phyloP scores from a whole-genome alignment of 1,284 basidiomycete species.

The Boletellus deceptivus region DNA sequence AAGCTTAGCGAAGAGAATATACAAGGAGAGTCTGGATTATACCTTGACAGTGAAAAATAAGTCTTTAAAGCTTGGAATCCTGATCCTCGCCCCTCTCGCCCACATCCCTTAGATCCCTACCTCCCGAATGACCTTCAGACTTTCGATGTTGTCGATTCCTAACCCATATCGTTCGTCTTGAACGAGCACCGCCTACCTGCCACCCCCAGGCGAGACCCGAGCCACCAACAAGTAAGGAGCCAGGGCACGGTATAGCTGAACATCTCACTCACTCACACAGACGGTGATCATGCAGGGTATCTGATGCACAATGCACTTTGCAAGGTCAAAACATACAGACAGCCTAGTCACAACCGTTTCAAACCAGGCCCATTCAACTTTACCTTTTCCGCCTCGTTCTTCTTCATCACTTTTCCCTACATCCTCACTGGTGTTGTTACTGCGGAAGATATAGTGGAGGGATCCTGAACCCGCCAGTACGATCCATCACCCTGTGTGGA shows the following conservation, averaged over 20 bases:
- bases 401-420: no score
- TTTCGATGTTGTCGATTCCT: slow-evolving; percentile 42
- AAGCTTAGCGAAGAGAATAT: background rate
- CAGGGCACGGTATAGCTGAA: no score
- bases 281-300: no score
- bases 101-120: slow-evolving; percentile 21
- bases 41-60: slow-evolving; percentile 44
- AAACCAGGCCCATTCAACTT: no score
- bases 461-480: slow-evolving; percentile 17
- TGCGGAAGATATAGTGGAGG: background rate
- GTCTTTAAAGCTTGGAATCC: slow-evolving; percentile 27
- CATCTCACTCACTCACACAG: no score
- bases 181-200: slow-evolving; percentile 51
- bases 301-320: no score
- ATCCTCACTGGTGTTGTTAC: no score
- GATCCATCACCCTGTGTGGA: slow-evolving; percentile 10
- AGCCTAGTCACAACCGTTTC: no score
- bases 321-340: no score
- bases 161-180: slow-evolving; percentile 42
- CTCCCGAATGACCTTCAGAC: slow-evolving; percentile 42
- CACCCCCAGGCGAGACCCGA: no score
- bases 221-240: no score
- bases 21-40: background rate
- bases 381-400: no score
- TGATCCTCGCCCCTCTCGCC: slow-evolving; percentile 7